Percentiles rank a stretch among this genome's conserved stretches.
Evolutionary conservation across 2,329 filamentous ascomycete genomes (phyloP).

Genomic region (Rhytidhysteron rufulum): DNA sequence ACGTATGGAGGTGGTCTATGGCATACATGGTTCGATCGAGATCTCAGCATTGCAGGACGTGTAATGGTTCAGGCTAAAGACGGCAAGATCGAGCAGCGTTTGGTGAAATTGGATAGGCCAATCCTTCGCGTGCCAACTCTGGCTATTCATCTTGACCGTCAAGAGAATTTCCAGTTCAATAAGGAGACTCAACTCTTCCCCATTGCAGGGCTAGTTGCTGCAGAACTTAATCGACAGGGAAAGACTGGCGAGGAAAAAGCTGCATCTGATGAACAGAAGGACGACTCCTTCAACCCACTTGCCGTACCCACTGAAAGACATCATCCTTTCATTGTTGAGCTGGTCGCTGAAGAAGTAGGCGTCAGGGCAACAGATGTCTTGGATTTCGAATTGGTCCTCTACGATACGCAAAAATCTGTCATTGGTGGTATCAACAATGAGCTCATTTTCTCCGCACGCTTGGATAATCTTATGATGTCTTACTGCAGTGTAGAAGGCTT

Average conservation of each 20-base stretch:
- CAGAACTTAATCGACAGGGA: slow-evolving; percentile 77
- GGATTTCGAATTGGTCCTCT: slow-evolving; percentile 96
- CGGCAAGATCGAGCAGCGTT: slow-evolving; percentile 73
- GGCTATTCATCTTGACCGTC: slow-evolving; percentile 88
- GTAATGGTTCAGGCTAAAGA: slow-evolving; percentile 73
- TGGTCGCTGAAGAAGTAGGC: slow-evolving; percentile 76
- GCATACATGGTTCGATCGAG: slow-evolving; percentile 98
- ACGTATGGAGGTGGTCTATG: slow-evolving; percentile 95
- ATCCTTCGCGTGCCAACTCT: slow-evolving; percentile 89
- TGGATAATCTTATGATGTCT: slow-evolving; percentile 96
- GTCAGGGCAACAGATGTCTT: slow-evolving; percentile 68
- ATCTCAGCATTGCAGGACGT: slow-evolving; percentile 84
- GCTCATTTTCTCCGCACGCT: slow-evolving; percentile 90
- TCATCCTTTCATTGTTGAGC: slow-evolving; percentile 79
- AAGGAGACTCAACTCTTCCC: slow-evolving; percentile 96
- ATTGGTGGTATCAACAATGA: slow-evolving; percentile 89
- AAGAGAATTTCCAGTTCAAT: slow-evolving; percentile 85
- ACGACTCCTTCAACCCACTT: slow-evolving; percentile 64
- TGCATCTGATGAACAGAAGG: slow-evolving; percentile 31
- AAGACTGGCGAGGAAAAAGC: slow-evolving; percentile 48
- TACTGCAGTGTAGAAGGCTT: slow-evolving; percentile 86
- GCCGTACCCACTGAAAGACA: slow-evolving; percentile 77
- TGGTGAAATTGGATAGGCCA: slow-evolving; percentile 87
- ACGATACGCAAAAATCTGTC: slow-evolving; percentile 87
- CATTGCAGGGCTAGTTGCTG: slow-evolving; percentile 80